Evolutionary conservation across 2,329 filamentous ascomycete species (phyloP), one percentile per base, ranked within the genome.

Genomic region (Monilinia aucupariae): DNA sequence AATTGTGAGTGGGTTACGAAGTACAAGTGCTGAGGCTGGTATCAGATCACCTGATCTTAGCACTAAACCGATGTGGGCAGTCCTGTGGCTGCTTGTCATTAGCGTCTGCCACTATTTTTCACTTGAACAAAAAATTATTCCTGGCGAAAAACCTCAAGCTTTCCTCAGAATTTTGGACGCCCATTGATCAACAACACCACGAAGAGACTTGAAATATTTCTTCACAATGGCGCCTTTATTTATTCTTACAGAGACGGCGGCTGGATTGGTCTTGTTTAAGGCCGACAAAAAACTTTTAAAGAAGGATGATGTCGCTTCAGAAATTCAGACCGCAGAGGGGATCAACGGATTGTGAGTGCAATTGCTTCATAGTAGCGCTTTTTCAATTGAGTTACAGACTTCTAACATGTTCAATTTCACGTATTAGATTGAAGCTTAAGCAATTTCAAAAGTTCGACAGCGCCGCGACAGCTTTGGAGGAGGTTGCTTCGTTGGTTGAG

Each of bases 281-380:
- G 90, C 93, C 72, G 93, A 97, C 84, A 97, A 97, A 86, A 97
- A 97, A 82, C 85, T 97, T 65, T 82, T 99, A 69, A 94, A 96
- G 78, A 87, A 89, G 74, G 89, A 93, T 78, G 87, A 92, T 74
- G 78, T 96, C 67, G 83, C 85, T 61, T 82, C 85, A 67, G 87
- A 94, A 76, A 82, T 92, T 66, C 84, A 86, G 69, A 89, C 88
- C 65, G 87, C 91, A 43, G 92, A 97, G 77, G 90, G 90, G 72
- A 85, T 96, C 68, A 90, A 91, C 72, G 89, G 90, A 72, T 85
- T 96, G 89, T 93, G 81, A 82, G 89, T 83, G 34, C 65, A 69
- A 70, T 69, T 69, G 66, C 64, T 63, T 32, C 58, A 17, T 32
- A 49, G 60, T 58, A 20, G 61, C 43, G 56, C 49, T 49, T 22